Base-by-base conservation (phyloP, 169 alveolate species). In the Plasmodium gallinaceum region DNA sequence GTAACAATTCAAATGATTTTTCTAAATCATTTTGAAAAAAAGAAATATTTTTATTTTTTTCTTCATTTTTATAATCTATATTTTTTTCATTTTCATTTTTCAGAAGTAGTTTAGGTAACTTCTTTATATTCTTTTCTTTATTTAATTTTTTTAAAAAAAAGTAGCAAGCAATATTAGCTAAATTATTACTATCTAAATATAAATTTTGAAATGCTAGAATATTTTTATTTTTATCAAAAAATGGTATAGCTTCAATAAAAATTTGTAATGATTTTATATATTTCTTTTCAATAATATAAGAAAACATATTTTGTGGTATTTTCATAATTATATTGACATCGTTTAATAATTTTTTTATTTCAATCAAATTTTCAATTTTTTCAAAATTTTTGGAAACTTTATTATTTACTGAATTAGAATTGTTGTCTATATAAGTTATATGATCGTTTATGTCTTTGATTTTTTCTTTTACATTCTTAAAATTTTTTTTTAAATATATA, bases 401-500 rank as follows among this genome's bases (percentile, higher is more conserved):
- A 4, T 20, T 58, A 52, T 54, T 78, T 18, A 88, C 60, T 24
- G 46, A 46, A 45, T 45, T 71, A 32, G 73, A 86, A 26, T 60
- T 24, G 0, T 46, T 48, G 71, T 86, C 92, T 43, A 86, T 86
- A 71, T 18, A 61, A 16, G 7, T 52, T 48, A 69, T 7, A 46
- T 68, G 64, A 52, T 68, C 51, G 64, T 88, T 52, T 26, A 86
- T 61, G 4, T 43, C 24, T 22, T 73, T 54, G 20, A 94, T 76
- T 80, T 91, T 85, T 9, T 69, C 73, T 58, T 91, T 94, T 22
- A 94, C 88, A 20, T 58, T 6, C 46, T 48, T 74, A 72, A 94
- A 92, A 54, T 76, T 48, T 39, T 74, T 62, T 58, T 94, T 95
- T 90, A 95, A 94, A 54, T 91, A 75, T 58, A 91, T 76, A 8